Evolutionary conservation across 2,329 filamentous ascomycete genomes (phyloP).

Genomic region (Fusarium robinianum): DNA sequence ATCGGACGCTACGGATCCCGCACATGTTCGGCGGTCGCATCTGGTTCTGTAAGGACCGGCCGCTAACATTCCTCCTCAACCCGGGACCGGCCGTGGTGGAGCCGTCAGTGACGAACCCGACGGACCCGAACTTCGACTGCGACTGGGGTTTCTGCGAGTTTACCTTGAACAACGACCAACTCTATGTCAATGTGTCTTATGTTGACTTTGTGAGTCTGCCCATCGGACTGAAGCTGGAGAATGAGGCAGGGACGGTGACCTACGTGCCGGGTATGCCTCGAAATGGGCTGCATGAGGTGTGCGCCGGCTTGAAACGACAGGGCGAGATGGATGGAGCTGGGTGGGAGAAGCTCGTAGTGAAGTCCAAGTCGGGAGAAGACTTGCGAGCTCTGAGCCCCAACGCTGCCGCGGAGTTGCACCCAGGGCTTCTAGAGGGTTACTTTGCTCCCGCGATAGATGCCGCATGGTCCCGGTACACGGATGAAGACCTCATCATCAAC

Average conservation of each 20-base stretch:
- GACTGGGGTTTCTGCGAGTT: conserved; percentile 73
- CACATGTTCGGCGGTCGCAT: conserved; percentile 72
- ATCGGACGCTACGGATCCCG: conserved; percentile 66
- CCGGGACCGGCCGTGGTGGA: conserved; percentile 74
- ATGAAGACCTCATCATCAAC: conserved; percentile 53
- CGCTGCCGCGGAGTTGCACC: conserved; percentile 50
- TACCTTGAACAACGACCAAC: conserved; percentile 63
- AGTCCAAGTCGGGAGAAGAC: conserved; percentile 43
- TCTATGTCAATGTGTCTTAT: conserved; percentile 72
- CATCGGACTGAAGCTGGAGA: conserved; percentile 60
- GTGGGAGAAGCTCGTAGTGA: conserved; percentile 58
- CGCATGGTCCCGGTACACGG: conserved; percentile 57
- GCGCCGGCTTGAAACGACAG: conserved; percentile 51
- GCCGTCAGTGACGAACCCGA: conserved; percentile 69
- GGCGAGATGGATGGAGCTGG: conserved; percentile 51
- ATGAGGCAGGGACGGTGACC: conserved; percentile 49
- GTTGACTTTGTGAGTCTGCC: conserved; percentile 76
- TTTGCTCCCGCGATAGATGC: conserved; percentile 55
- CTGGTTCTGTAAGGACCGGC: conserved; percentile 67
- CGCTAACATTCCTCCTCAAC: conserved; percentile 71
- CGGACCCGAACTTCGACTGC: conserved; percentile 64
- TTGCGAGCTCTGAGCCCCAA: conserved; percentile 60
- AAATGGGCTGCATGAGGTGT: conserved; percentile 53
- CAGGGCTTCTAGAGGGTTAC: conserved; percentile 54
- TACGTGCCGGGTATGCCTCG: conserved; percentile 55